Evolutionary conservation across 352 stramenopile species (phyloP).

Genomic region (Globisporangium nunn): DNA sequence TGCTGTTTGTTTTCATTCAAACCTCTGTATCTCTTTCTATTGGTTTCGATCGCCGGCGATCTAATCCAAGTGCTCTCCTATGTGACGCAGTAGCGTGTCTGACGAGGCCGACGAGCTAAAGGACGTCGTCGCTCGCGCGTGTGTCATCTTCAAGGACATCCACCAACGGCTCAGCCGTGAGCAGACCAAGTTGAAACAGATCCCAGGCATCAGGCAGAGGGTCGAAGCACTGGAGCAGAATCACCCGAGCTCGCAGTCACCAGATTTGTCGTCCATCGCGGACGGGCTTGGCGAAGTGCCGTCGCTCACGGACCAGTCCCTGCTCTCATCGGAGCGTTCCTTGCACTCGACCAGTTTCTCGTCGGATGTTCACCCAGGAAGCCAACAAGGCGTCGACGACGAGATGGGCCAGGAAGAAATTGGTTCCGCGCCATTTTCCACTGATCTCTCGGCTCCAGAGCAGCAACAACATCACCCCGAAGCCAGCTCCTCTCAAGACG

Average conservation of each 20-base stretch:
- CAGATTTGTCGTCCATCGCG: neutral
- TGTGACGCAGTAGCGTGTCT: neutral
- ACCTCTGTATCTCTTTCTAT: too few relatives aligned
- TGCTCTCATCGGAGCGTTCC: constrained; percentile 15
- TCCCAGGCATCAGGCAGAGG: neutral
- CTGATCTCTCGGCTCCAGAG: neutral
- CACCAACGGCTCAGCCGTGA: neutral
- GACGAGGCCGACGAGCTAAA: neutral
- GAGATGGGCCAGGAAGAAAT: neutral
- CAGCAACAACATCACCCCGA: neutral
- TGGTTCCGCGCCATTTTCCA: too few relatives aligned
- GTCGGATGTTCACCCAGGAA: neutral
- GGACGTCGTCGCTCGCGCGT: neutral
- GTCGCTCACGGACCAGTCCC: constrained; percentile 8
- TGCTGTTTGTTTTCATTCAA: too few relatives aligned
- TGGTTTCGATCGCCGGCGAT: too few relatives aligned
- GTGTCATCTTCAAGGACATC: neutral
- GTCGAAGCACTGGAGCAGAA: neutral
- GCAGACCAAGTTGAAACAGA: neutral
- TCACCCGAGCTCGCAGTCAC: neutral
- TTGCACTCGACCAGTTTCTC: too few relatives aligned
- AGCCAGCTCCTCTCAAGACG: neutral
- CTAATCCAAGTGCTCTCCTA: too few relatives aligned
- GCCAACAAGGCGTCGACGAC: neutral
- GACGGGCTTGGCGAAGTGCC: neutral